Conservation (phyloP, 2,329 filamentous ascomycete species). For the Grosmannia huntii region DNA sequence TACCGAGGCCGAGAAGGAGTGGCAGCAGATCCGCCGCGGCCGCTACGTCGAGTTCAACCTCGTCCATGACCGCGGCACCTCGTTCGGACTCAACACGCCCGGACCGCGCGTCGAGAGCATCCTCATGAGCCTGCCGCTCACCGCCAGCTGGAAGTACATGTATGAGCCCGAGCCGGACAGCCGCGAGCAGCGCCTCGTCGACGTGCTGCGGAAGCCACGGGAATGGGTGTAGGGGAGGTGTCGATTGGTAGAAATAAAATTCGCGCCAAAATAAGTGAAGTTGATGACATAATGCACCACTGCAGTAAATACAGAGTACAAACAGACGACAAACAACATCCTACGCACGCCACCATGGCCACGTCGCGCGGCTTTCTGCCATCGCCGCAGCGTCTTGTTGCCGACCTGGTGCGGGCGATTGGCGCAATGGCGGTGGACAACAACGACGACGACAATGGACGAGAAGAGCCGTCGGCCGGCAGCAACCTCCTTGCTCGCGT, state of each 20-base stretch:
- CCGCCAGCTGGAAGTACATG: constrained; percentile 94
- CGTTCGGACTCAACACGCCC: constrained; percentile 87
- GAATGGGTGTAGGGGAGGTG: constrained; percentile 45
- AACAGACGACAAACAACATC: too few species aligned
- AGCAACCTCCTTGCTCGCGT: constrained; percentile 18
- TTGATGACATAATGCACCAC: too few species aligned
- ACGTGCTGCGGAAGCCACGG: constrained; percentile 52
- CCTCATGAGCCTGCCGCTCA: constrained; percentile 88
- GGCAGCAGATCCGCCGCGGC: constrained; percentile 92
- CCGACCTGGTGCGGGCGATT: constrained; percentile 33
- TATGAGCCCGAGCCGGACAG: constrained; percentile 65
- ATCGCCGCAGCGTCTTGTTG: constrained; percentile 31
- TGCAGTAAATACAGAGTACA: too few species aligned
- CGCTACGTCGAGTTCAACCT: constrained; percentile 98
- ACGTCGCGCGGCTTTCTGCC: constrained; percentile 21
- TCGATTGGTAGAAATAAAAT: not conserved
- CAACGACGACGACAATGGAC: not conserved
- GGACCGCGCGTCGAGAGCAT: constrained; percentile 91
- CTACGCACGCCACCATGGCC: not conserved
- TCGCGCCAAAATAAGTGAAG: too few species aligned
- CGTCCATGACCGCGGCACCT: constrained; percentile 88
- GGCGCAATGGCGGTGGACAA: constrained; percentile 5
- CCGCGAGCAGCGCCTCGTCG: constrained; percentile 67
- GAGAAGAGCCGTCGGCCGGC: not conserved
- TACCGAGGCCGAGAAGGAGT: constrained; percentile 75